These are phyloP conservation scores for Plasmodium coatneyi DNA, from an alignment of 169 alveolate species.

Conservation along the genomic window DNA sequence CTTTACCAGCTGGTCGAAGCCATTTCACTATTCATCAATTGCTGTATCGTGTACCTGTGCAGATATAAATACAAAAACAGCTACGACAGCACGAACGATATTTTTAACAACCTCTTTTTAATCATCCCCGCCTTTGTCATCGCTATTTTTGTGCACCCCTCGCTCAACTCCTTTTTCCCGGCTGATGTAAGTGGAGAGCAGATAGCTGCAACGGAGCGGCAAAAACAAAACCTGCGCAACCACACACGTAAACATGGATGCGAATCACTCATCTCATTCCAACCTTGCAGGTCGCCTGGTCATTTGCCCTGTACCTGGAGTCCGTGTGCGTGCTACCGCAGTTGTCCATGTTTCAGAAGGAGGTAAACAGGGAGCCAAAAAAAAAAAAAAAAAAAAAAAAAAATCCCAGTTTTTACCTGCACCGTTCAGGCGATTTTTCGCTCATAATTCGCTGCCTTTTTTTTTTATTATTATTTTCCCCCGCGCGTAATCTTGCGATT, in stretches of 20 bases:
- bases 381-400: background rate
- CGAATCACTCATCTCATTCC: background rate
- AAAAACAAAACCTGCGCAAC: background rate
- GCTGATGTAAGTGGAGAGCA: slow-evolving; percentile 82
- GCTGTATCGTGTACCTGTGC: slow-evolving; percentile 89
- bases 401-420: background rate
- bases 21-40: slow-evolving; percentile 85
- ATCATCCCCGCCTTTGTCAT: slow-evolving; percentile 88
- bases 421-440: background rate
- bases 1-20: slow-evolving; percentile 93
- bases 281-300: slow-evolving; percentile 85
- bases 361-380: slow-evolving; percentile 66
- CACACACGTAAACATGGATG: background rate
- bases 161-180: slow-evolving; percentile 91
- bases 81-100: slow-evolving; percentile 87
- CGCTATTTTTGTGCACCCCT: slow-evolving; percentile 92
- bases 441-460: background rate
- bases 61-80: slow-evolving; percentile 86
- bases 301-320: slow-evolving; percentile 94
- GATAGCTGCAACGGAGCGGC: background rate
- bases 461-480: background rate
- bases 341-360: slow-evolving; percentile 91
- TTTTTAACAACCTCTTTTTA: slow-evolving; percentile 85
- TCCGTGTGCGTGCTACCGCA: slow-evolving; percentile 94
- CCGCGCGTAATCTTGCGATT: background rate